Conservation (phyloP, 2,329 filamentous ascomycete genomes). For the Botrytis fabae region DNA sequence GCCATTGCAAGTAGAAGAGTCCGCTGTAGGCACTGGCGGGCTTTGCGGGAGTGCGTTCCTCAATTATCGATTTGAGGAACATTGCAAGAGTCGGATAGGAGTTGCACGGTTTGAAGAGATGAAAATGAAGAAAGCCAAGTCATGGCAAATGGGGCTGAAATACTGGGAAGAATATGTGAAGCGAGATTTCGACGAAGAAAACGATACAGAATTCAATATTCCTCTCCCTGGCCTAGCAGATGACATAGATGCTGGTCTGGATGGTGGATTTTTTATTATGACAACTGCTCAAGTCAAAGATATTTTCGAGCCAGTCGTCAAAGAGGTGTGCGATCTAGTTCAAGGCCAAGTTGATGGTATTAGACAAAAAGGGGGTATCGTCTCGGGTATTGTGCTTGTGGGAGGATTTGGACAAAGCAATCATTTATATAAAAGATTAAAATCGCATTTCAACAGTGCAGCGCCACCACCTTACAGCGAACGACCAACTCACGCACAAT, state of each 20-base stretch:
- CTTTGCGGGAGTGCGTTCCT: slow-evolving; percentile 77
- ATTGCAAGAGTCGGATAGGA: slow-evolving; percentile 68
- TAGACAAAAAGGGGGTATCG: slow-evolving; percentile 59
- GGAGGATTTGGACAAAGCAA: slow-evolving; percentile 81
- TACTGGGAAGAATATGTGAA: slow-evolving; percentile 88
- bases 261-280: slow-evolving; percentile 76
- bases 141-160: slow-evolving; percentile 75
- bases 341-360: slow-evolving; percentile 67
- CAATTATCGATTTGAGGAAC: slow-evolving; percentile 79
- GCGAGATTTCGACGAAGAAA: slow-evolving; percentile 77
- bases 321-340: slow-evolving; percentile 67
- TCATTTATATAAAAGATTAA: slow-evolving; percentile 71
- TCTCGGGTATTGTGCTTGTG: slow-evolving; percentile 76
- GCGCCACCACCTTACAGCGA: slow-evolving; percentile 63
- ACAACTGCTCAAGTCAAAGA: slow-evolving; percentile 67
- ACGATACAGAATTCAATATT: slow-evolving; percentile 74
- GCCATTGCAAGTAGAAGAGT: slow-evolving; percentile 74
- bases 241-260: slow-evolving; percentile 71
- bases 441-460: slow-evolving; percentile 61
- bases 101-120: slow-evolving; percentile 69
- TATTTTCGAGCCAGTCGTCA: slow-evolving; percentile 74
- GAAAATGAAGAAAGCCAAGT: slow-evolving; percentile 75
- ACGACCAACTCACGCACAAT: slow-evolving; percentile 64
- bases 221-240: slow-evolving; percentile 77
- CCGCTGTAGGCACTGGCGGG: slow-evolving; percentile 75